Base-by-base conservation (phyloP, 495 filamentous ascomycete species). In the Penicillium lagena region DNA sequence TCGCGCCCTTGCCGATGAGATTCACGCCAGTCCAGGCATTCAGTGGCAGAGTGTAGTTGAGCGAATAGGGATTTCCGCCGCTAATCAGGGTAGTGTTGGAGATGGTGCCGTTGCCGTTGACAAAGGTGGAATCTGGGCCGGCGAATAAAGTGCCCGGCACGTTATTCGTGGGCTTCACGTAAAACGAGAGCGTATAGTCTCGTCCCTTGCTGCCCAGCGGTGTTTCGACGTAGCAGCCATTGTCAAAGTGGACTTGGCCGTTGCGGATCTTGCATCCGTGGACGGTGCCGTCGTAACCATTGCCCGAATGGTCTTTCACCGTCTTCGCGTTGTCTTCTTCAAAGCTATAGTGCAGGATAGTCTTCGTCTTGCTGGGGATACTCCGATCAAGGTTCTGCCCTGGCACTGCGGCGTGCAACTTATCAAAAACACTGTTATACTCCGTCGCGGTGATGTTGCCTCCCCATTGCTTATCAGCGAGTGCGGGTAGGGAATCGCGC, bases 381-480 rank as follows among this genome's bases (percentile, higher is more conserved):
- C 41, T 35, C 4, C 70, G 66, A 36, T 76, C 71, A 0, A 77
- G 60, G 40, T 73, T 75, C 57, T 77, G 73, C 0, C 31, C 71
- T 5, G 75, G 75, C 7, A 69, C 56, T 1, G 39, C 45, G 0
- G 63, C 49, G 14, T 65, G 67, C 3, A 78, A 56, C 4, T 43
- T 43, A 7, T 60, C 43, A 39, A 75, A 72, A 7, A 66, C 57
- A 7, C 45, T 35, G 1, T 47, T 17, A 47, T 71, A 77, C 34
- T 75, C 72, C 0, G 50, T 31, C 28, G 62, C 61, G 0, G 55
- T 53, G 9, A 76, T 52, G 27, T 67, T 59, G 0, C 75, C 73
- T 17, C 75, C 73, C 73, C 75, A 78, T 49, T 78, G 75, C 56
- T 78, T 78, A 51, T 78, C 75, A 10, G 59, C 70, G 7, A 78